phyloP scores from a whole-genome alignment of 257 asterid genomes.

The Sherardia arvensis region DNA sequence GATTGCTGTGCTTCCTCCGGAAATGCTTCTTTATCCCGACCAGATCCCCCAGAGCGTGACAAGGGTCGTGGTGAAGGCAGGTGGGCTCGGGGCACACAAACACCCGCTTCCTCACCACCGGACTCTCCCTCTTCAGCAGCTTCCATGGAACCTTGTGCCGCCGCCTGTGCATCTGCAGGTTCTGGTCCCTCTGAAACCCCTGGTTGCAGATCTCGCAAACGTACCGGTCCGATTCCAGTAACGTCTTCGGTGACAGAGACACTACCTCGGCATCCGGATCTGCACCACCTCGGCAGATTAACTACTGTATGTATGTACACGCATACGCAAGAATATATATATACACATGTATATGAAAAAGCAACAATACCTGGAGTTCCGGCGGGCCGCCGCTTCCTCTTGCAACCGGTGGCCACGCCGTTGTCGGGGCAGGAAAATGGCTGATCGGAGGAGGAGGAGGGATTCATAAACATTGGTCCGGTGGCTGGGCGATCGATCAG shows the following conservation, averaged over 20 bases:
- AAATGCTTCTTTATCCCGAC: conserved; percentile 48
- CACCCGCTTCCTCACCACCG: conserved; percentile 31
- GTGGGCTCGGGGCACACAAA: conserved; percentile 47
- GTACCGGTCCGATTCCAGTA: conserved; percentile 75
- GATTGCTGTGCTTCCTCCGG: conserved; percentile 40
- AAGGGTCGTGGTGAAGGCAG: conserved; percentile 45
- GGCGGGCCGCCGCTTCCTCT: conserved; percentile 67
- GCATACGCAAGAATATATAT: too few species aligned
- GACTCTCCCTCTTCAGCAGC: conserved; percentile 62
- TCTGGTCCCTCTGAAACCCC: conserved; percentile 89
- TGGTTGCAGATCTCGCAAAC: conserved; percentile 97
- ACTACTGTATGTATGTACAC: too few species aligned
- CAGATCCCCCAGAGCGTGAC: conserved; percentile 48
- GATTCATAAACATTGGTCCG: conserved; percentile 28
- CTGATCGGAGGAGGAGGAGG: conserved; percentile 36
- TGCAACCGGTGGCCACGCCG: conserved; percentile 18
- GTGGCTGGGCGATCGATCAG: not conserved
- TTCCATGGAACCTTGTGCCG: conserved; percentile 96
- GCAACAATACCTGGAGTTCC: conserved; percentile 95
- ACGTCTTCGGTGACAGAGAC: conserved; percentile 67
- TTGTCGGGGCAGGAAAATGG: conserved; percentile 37
- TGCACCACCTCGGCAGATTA: too few species aligned
- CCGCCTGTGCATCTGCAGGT: conserved; percentile 84
- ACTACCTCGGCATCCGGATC: conserved; percentile 98
- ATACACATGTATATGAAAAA: too few species aligned